Conservation (phyloP, 1,284 basidiomycete genomes). For the Naganishia liquefaciens region DNA sequence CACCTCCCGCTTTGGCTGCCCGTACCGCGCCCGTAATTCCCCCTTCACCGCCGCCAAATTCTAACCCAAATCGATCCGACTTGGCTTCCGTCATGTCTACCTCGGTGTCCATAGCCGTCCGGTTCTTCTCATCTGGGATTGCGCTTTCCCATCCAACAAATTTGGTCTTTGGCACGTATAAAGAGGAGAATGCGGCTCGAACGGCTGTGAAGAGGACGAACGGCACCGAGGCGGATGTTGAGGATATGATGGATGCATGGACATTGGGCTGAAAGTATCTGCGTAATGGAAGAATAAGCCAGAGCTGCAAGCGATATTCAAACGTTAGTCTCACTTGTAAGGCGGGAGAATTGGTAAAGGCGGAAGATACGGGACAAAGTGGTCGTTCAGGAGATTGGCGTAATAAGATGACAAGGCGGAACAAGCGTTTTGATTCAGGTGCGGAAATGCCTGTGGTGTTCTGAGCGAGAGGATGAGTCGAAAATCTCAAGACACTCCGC, state of each 20-base stretch:
- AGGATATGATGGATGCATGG: constrained; percentile 48
- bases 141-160: constrained; percentile 46
- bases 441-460: constrained; percentile 50
- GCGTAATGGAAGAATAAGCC: not conserved
- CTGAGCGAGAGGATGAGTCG: not conserved
- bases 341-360: constrained; percentile 45
- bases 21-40: constrained; percentile 52
- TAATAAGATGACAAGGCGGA: constrained; percentile 43
- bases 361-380: constrained; percentile 50
- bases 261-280: constrained; percentile 50
- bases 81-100: constrained; percentile 29
- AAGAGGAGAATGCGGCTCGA: constrained; percentile 48
- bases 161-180: constrained; percentile 47
- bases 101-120: constrained; percentile 28
- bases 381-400: constrained; percentile 44
- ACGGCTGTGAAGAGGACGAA: constrained; percentile 45
- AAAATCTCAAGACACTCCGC: no score
- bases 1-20: constrained; percentile 36
- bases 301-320: not conserved
- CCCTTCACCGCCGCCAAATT: constrained; percentile 39
- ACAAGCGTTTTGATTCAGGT: constrained; percentile 36
- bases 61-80: constrained; percentile 34
- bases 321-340: constrained; percentile 40
- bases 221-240: constrained; percentile 42
- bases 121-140: constrained; percentile 21